Conservation (phyloP, 257 asterid species). For the Ilex asprella region DNA sequence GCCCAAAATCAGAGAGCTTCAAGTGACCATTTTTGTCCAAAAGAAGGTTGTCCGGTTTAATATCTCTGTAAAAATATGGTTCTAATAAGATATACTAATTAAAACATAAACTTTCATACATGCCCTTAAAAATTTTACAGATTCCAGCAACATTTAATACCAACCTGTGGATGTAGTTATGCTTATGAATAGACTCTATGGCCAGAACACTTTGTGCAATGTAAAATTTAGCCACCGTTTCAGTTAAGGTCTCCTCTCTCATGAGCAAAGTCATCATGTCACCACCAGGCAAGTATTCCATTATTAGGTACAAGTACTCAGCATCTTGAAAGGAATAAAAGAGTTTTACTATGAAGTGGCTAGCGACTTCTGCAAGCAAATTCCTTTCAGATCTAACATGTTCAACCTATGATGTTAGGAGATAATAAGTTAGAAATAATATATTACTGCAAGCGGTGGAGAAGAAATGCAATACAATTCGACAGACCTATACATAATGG, state of each 20-base stretch:
- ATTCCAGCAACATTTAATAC: background rate
- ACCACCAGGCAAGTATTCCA: conserved; percentile 96
- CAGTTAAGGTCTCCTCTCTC: conserved; percentile 83
- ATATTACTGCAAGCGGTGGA: background rate
- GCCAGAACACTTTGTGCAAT: conserved; percentile 78
- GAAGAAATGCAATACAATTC: background rate
- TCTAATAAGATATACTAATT: background rate
- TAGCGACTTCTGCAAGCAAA: conserved; percentile 80
- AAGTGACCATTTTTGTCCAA: conserved; percentile 66
- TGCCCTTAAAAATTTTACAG: background rate
- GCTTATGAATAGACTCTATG: conserved; percentile 77
- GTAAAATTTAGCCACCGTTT: conserved; percentile 73
- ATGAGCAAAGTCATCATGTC: conserved; percentile 90
- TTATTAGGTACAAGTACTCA: conserved; percentile 75
- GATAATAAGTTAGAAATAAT: conserved; percentile 8
- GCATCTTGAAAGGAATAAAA: conserved; percentile 83
- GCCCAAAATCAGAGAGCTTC: conserved; percentile 76
- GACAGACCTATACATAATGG: background rate
- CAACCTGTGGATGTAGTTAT: conserved; percentile 60
- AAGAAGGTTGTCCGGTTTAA: conserved; percentile 78
- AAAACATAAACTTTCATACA: background rate
- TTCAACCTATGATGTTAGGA: conserved; percentile 53
- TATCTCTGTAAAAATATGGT: conserved; percentile 40
- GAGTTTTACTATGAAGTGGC: conserved; percentile 73
- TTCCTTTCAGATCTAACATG: conserved; percentile 91